A percentile compares a stretch with the other conserved stretches of the same genome.
These are phyloP conservation scores for Musa troglodytarum DNA, from an alignment of 176 grass and related monocot genomes.

Conservation along the genomic window DNA sequence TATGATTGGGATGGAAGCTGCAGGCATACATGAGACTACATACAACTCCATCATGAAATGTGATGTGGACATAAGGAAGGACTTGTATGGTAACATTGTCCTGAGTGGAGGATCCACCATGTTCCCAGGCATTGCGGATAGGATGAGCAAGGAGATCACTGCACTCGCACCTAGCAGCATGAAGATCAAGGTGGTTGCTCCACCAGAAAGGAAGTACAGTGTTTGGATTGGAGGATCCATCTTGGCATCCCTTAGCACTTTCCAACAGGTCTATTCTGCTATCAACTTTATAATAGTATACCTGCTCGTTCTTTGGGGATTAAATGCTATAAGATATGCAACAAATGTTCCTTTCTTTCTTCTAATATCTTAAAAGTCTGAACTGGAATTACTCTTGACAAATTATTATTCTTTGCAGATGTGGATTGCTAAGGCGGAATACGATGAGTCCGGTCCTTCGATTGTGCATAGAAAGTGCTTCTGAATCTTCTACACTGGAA, in stretches of 20 bases:
- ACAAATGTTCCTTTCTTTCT: background rate
- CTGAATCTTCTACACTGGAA: slow-evolving; percentile 1
- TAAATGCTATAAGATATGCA: too few relatives aligned
- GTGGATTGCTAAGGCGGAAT: slow-evolving; percentile 19
- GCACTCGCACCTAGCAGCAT: slow-evolving; percentile 19
- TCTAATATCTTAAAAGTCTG: background rate
- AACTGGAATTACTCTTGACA: background rate
- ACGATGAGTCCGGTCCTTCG: slow-evolving; percentile 18
- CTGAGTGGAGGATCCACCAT: slow-evolving; percentile 17
- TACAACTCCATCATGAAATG: slow-evolving; percentile 25
- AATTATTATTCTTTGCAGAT: background rate
- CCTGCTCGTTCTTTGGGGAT: too few relatives aligned
- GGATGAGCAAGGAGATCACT: slow-evolving; percentile 25
- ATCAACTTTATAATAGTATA: background rate
- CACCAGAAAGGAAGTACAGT: slow-evolving; percentile 21
- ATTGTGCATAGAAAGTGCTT: slow-evolving; percentile 24
- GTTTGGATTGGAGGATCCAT: slow-evolving; percentile 20
- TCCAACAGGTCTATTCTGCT: slow-evolving; percentile 1
- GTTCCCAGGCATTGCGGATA: slow-evolving; percentile 21
- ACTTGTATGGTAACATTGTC: slow-evolving; percentile 20
- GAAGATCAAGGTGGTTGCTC: slow-evolving; percentile 21
- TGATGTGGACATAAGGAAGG: slow-evolving; percentile 18
- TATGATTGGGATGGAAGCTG: slow-evolving; percentile 22
- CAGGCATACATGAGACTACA: slow-evolving; percentile 15
- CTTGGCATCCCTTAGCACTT: slow-evolving; percentile 25